Base-by-base conservation (phyloP, 2,329 filamentous ascomycete genomes). In the Colletotrichum theobromicola region DNA sequence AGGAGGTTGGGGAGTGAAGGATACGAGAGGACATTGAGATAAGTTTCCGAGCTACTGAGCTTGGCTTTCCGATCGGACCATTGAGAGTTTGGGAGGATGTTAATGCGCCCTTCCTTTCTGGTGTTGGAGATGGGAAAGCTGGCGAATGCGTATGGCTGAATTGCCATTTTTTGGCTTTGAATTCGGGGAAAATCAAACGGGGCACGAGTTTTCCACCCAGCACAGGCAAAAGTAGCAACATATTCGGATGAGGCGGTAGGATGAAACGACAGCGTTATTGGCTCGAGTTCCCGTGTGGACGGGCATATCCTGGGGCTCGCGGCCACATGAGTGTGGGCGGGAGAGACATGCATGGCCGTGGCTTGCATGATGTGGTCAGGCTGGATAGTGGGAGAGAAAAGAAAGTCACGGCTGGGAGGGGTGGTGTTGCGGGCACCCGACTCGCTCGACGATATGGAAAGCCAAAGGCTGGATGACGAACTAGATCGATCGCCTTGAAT, bases 1-100 rank as follows among this genome's bases (percentile, higher is more conserved):
- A 82, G 10, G 79, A 79, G 2, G 78, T 26, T 24, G 21, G 53
- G 18, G 32, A 50, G 15, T 28, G 37, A n/a, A 34, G 21, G 42
- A 1, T 0, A 50, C 42, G 42, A 21, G 42, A 50, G 7, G 35
- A 61, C 9, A n/a, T 55, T 28, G 57, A 57, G 62, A 32, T 67
- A 9, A 35, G 28, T 28, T 42, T 37, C 15, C 16, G 26, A 4
- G 24, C 21, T 8, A 37, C 5, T n/a, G 16, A 9, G 10, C 64
- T 42, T 37, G 46, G 32, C 53, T 57, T 21, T 30, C 37, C 26
- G 6, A 62, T 74, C 34, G 32, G 61, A 13, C 15, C 18, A 71
- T 35, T 28, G 9, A 62, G 26, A 50, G 58, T 66, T 74, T 57
- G 21, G 34, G 32, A 12, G 34, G 21, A 35, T 21, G 9, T 28